Base-by-base conservation (phyloP, 2,329 filamentous ascomycete species). In the Gaeumannomyces tritici region DNA sequence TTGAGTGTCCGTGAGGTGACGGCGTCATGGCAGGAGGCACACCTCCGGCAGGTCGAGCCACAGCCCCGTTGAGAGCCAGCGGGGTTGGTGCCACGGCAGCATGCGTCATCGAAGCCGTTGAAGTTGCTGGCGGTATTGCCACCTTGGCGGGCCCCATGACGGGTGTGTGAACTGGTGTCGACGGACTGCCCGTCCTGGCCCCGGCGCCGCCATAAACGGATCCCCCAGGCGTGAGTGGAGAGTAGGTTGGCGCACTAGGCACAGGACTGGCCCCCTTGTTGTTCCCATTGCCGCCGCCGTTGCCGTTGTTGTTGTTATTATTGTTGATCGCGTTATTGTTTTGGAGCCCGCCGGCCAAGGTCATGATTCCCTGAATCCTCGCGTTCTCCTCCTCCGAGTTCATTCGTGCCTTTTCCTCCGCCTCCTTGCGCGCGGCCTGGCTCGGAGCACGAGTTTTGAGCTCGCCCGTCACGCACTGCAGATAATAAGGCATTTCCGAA, bases 391-490 rank as follows among this genome's bases (percentile, higher is more conserved):
- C 84, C 59, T 84, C 82, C n/a, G 78, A 79, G 63, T 80, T 83
- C 66, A 82, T 72, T 51, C 82, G 79, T 3, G 83, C 83, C 58
- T 83, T 80, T 72, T 88, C 85, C 69, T 88, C 86, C 0, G 85
- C 85, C 70, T 88, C 86, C 66, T 88, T 88, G 27, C 85, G 78
- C 0, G 86, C 86, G n/a, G 86, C 86, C 70, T 89, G 86, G 1
- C 85, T 88, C 0, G 90, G 91, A 0, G 91, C 90, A 21, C 91
- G 80, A 0, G 92, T 96, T 74, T 95, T 93, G 51, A 96, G 78
- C 74, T 96, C 92, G 4, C 92, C 92, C 0, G 92, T 96, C 13
- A 96, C 92, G 33, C 89, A 90, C 69, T 93, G 88, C 27, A 96
- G 76, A 68, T 95, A 95, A 68, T 90, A 91, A 0, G 92, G 92